Base-by-base conservation (phyloP, 2,329 filamentous ascomycete species). In the Aureobasidium sp. region DNA sequence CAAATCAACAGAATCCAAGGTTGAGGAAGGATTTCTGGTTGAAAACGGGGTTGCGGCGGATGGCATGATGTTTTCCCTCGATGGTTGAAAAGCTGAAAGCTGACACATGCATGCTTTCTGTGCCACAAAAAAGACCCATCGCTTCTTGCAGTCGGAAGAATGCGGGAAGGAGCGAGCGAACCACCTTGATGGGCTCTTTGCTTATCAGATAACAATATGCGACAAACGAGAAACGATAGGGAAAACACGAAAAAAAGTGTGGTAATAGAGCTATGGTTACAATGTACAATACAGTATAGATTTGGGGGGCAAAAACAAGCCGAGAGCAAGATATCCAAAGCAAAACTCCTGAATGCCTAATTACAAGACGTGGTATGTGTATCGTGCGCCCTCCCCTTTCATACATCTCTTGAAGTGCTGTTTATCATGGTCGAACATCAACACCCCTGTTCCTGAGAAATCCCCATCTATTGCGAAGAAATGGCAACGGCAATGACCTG, bases 401-500 rank as follows among this genome's bases (percentile, higher is more conserved):
- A 33, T 57, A 57, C 39, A 57, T 40, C n/a, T 14, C 31, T 44
- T 44, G 22, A 8, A 57, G 40, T 39, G 42, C n/a, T 40, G 57
- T 50, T 42, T 35, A 27, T 39, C 22, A 22, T 40, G 40, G 50
- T 22, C 44, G n/a, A 45, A 58, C 27, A 49, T 48, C 54, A 48
- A 48, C n/a, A 58, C 42, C 22, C 37, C 17, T 22, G 19, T 31
- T 33, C 27, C 27, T 45, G 53, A 35, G 33, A 14, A 24, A 42
- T 42, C 14, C 12, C 49, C 31, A 40, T 50, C 60, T 64, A 73
- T 63, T 72, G 71, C 11, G 70, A 69, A 22, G 71, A 73, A 33
- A 74, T 70, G 9, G 95, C 94, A 70, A 99, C 90, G 49, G 94
- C 93, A 70, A 97, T 92, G 64, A 94, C 92, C 77, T 99, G 94